phyloP scores from a whole-genome alignment of 2,329 filamentous ascomycete genomes.

The Colletotrichum sp. region DNA sequence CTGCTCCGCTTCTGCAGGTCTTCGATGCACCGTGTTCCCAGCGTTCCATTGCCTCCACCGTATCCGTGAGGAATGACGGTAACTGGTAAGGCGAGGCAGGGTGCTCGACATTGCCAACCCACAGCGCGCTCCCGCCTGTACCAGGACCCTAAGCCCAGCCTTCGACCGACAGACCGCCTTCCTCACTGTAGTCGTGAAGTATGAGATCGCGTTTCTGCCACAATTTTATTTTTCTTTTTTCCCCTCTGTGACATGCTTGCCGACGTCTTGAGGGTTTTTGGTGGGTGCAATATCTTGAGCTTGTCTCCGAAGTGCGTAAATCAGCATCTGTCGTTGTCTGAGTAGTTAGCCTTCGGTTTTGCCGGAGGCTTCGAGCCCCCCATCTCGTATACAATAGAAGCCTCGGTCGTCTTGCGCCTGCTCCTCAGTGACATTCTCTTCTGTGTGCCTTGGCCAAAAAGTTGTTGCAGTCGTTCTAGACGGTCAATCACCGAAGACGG shows the following conservation, averaged over 20 bases:
- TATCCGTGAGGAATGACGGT: neutral
- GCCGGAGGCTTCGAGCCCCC: neutral
- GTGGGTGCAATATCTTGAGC: neutral
- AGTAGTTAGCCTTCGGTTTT: neutral
- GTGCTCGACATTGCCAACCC: neutral
- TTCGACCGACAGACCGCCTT: slow-evolving; percentile 1
- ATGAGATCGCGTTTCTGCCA: slow-evolving; percentile 11
- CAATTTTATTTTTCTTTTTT: neutral
- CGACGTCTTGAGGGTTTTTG: neutral
- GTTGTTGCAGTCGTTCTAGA: neutral
- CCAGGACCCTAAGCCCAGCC: neutral
- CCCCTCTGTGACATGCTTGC: neutral
- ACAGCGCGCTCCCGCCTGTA: neutral
- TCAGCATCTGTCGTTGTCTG: neutral
- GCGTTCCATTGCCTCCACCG: slow-evolving; percentile 7
- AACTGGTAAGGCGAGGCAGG: neutral
- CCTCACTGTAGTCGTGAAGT: neutral
- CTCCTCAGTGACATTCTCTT: neutral
- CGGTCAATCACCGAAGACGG: slow-evolving; percentile 16
- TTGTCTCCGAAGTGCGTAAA: neutral
- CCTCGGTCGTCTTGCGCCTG: neutral
- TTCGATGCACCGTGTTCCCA: slow-evolving; percentile 17
- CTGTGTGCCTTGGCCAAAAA: neutral
- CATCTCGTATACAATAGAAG: neutral
- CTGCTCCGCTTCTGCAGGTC: slow-evolving; percentile 16